These are phyloP conservation scores for Naganishia sp. DNA, from an alignment of 1,284 basidiomycete genomes.

Conservation along the genomic window DNA sequence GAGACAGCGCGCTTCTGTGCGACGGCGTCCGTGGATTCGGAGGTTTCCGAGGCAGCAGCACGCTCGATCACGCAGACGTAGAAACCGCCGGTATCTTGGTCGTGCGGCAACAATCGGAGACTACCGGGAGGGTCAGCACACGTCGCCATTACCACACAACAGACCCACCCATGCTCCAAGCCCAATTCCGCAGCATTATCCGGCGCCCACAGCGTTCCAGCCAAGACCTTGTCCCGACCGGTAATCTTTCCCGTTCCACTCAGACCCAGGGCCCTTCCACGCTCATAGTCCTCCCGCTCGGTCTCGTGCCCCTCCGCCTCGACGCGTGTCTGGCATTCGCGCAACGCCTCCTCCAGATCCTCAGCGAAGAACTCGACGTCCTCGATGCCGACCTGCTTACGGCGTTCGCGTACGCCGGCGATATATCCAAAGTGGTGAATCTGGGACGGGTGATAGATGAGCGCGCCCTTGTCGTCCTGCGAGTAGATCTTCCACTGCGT, in stretches of 20 bases:
- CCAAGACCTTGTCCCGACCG: conserved; percentile 60
- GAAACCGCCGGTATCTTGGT: conserved; percentile 97
- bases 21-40: conserved; percentile 44
- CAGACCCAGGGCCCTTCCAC: conserved; percentile 51
- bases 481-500: conserved; percentile 68
- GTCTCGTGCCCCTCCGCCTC: conserved; percentile 43
- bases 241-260: conserved; percentile 59
- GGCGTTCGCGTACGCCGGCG: conserved; percentile 18
- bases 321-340: conserved; percentile 29
- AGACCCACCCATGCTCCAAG: conserved; percentile 70
- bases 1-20: conserved; percentile 35
- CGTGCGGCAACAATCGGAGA: conserved; percentile 86
- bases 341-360: conserved; percentile 31
- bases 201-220: conserved; percentile 77
- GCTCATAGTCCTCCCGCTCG: conserved; percentile 36
- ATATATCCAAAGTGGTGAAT: conserved; percentile 27
- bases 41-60: conserved; percentile 1
- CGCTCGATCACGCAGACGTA: conserved; percentile 85
- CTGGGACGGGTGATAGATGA: conserved; percentile 45
- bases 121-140: conserved; percentile 53
- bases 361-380: conserved; percentile 36
- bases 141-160: background rate
- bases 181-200: conserved; percentile 63
- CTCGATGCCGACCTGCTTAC: conserved; percentile 37
- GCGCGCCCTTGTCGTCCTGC: conserved; percentile 34